Percentiles rank a stretch among this genome's conserved stretches.
Conservation (phyloP, 371 early-diverging fungal genomes). For the Gilbertella persicaria region DNA sequence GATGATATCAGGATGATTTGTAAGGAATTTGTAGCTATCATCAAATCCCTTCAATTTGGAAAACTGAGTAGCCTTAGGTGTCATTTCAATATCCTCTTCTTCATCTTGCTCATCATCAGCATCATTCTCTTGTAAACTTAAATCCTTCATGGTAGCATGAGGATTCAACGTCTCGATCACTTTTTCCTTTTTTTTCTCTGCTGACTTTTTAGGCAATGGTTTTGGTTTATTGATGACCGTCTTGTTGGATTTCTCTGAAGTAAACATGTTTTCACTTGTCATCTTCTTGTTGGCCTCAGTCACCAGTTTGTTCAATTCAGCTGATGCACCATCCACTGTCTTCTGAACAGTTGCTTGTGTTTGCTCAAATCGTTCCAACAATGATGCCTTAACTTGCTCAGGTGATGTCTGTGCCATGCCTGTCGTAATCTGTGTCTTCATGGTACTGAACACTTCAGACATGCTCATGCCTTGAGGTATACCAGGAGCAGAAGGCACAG, state of each 20-base stretch:
- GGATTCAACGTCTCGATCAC: constrained; percentile 79
- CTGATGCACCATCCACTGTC: constrained; percentile 38
- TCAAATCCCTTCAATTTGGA: constrained; percentile 67
- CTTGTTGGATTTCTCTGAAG: constrained; percentile 68
- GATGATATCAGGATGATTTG: constrained; percentile 69
- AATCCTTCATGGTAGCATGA: constrained; percentile 46
- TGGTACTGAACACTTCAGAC: constrained; percentile 22
- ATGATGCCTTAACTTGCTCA: constrained; percentile 29
- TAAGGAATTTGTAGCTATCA: constrained; percentile 67
- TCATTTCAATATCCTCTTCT: constrained; percentile 55
- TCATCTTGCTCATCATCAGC: constrained; percentile 62
- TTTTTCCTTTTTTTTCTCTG: constrained; percentile 47
- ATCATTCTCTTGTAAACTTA: constrained; percentile 29
- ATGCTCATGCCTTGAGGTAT: constrained; percentile 3
- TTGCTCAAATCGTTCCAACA: constrained; percentile 18
- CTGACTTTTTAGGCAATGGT: constrained; percentile 19
- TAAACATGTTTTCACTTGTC: constrained; percentile 77
- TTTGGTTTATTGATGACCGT: constrained; percentile 65
- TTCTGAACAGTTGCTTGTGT: constrained; percentile 22
- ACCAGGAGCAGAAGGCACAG: background rate
- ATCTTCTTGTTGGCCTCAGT: constrained; percentile 71
- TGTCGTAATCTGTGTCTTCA: constrained; percentile 28
- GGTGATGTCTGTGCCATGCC: constrained; percentile 22
- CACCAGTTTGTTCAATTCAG: constrained; percentile 59
- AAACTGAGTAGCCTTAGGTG: constrained; percentile 65